Conservation (phyloP, 179 eudicot species). For the Silene noctiflora region DNA sequence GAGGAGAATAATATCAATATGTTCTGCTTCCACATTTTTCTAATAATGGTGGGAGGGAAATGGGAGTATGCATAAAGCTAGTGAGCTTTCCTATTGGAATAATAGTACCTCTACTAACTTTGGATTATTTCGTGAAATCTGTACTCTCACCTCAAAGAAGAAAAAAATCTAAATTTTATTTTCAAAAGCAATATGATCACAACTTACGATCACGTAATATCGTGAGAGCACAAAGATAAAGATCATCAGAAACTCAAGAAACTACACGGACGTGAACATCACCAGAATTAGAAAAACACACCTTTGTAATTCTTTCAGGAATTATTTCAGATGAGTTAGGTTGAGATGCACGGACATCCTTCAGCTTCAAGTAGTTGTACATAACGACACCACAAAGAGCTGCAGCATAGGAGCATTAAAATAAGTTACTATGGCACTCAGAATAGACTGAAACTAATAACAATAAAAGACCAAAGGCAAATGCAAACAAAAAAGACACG, state of each 20-base stretch:
- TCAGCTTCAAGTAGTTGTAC: constrained; percentile 78
- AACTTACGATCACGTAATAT: too few relatives aligned
- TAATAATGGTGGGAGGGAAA: too few relatives aligned
- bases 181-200: too few relatives aligned
- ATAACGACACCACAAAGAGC: constrained; percentile 82
- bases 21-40: too few relatives aligned
- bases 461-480: neutral
- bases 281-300: constrained; percentile 20
- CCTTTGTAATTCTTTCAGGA: constrained; percentile 65
- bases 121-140: too few relatives aligned
- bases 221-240: neutral
- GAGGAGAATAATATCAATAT: too few relatives aligned
- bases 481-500: too few relatives aligned
- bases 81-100: too few relatives aligned
- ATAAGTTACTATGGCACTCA: neutral
- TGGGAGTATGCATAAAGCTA: too few relatives aligned
- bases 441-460: constrained; percentile 3
- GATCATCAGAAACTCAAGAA: neutral
- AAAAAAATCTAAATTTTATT: too few relatives aligned
- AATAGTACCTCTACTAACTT: too few relatives aligned
- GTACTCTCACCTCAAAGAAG: too few relatives aligned
- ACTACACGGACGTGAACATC: neutral
- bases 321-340: constrained; percentile 40
- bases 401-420: constrained; percentile 27
- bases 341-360: constrained; percentile 66